Evolutionary conservation across 2,329 filamentous ascomycete species (phyloP).

Genomic region (Phoma sp.): DNA sequence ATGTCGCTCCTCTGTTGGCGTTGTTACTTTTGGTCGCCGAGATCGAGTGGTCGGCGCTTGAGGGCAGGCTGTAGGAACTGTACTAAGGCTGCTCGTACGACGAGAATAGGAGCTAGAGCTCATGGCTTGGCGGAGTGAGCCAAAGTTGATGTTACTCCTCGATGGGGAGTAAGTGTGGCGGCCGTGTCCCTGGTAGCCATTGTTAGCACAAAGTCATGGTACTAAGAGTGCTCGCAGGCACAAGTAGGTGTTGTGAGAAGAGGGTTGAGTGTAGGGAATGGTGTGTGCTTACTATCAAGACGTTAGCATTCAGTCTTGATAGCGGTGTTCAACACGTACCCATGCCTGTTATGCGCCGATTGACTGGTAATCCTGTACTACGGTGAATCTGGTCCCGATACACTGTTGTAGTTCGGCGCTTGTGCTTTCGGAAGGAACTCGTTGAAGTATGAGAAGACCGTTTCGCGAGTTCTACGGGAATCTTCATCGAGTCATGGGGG

Average conservation of each 20-base stretch:
- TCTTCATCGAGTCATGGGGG: conserved; percentile 53
- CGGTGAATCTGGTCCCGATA: conserved; percentile 36
- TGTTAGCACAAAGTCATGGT: conserved; percentile 1
- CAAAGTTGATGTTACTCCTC: conserved; percentile 35
- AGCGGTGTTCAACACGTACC: conserved; percentile 18
- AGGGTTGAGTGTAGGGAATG: neutral
- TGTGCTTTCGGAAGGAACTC: conserved; percentile 37
- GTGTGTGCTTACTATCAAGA: conserved; percentile 13
- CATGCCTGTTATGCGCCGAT: conserved; percentile 39
- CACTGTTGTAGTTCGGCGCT: conserved; percentile 29
- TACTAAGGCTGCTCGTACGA: conserved; percentile 50
- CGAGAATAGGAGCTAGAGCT: conserved; percentile 48
- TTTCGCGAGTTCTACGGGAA: conserved; percentile 49
- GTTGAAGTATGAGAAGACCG: conserved; percentile 41
- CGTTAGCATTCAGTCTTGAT: conserved; percentile 11
- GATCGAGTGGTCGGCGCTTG: conserved; percentile 35
- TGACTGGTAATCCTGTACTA: conserved; percentile 37
- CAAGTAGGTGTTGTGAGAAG: neutral
- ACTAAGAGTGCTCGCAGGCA: neutral
- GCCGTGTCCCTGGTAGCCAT: conserved; percentile 25
- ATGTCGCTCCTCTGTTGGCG: conserved; percentile 42
- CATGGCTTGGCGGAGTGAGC: conserved; percentile 33
- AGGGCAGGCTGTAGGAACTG: conserved; percentile 48
- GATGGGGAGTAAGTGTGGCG: conserved; percentile 39
- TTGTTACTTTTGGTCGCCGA: conserved; percentile 34